Evolutionary conservation across 257 asterid species (phyloP), one percentile per base, ranked within the genome.

Genomic region (Eustoma russellianum): DNA sequence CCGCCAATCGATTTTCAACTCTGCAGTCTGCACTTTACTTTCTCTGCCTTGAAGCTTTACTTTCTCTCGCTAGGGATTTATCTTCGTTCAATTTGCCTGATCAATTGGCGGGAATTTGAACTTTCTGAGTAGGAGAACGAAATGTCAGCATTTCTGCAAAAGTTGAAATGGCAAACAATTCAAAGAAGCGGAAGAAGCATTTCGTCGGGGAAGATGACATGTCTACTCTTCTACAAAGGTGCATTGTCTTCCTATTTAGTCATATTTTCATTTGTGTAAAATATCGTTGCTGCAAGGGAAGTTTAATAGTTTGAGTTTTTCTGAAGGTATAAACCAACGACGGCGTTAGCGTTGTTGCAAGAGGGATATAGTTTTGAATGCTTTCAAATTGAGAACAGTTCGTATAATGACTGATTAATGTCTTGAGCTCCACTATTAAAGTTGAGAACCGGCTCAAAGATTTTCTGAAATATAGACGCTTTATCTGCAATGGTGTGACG

Each of bases 291-390:
- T 2, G 28, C 6, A 15, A 1, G n/a, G 14, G 43, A n/a, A 60
- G 48, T 46, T 46, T 60, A 10, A 16, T 41, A 55, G 14, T 38
- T 55, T 17, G 17, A 3, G 17, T 44, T 38, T 15, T 52, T 48
- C n/a, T n/a, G 45, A 34, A 88, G 97, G 76, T 86, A 89, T 68
- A 46, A 86, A 34, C 62, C 78, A 50, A 68, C 66, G 30, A 70
- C 88, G 55, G 81, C 83, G 66, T 75, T 86, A 64, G 60, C 85
- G 5, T 56, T 86, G 77, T 68, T 89, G 72, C 90, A 74, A 60
- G 97, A 86, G 70, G 83, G 86, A 70, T 83, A 66, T 89, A 53
- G 91, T 86, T 69, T 89, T 96, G 97, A 70, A 73, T 57, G 79
- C n/a, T n/a, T n/a, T n/a, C n/a, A 50, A 41, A 15, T 83, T 75